Base-by-base conservation (phyloP, 202 grass and related monocot genomes). In the Elaeis oleifera region DNA sequence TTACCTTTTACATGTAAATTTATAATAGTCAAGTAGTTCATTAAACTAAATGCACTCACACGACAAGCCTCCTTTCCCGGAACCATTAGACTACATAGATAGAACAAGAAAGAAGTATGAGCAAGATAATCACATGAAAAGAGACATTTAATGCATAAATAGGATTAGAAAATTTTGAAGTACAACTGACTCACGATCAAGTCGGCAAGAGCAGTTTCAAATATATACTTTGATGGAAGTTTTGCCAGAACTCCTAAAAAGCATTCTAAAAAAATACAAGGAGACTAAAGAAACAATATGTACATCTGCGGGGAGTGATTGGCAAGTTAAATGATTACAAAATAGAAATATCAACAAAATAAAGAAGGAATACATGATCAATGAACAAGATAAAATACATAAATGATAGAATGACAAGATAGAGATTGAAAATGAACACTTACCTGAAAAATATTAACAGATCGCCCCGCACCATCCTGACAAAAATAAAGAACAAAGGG, bases 171-270 rank as follows among this genome's bases (percentile, higher is more conserved):
- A 36, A 9, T 13, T 44, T 44, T 44, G 9, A 14, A 44, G 36
- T 11, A 44, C 36, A 69, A 26, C 61, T 72, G 77, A 81, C 83
- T 70, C 73, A 86, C 83, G 53, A 57, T 70, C 26, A 81, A 79
- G 68, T 81, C 69, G 52, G 66, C 70, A 23, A 86, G 69, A 52
- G 83, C 83, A 58, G 69, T 73, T 68, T 78, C 78, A 26, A 58
- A 74, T 63, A 69, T 86, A 70, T 81, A 86, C 26, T 86, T 78
- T 44, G 50, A 54, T 1, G 83, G 78, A 60, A 86, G 69, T 63
- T 78, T 78, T 67, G 79, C 59, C 32, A 74, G 9, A 44, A 44
- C 9, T 3, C 36, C 8, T 8, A 13, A 13, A 44, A 3, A 1
- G 36, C 36, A 44, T 3, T 2, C 13, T 20, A 20, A 2, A 44